Conservation (phyloP, 768 basidiomycete genomes). For the Termitomyces sp. region DNA sequence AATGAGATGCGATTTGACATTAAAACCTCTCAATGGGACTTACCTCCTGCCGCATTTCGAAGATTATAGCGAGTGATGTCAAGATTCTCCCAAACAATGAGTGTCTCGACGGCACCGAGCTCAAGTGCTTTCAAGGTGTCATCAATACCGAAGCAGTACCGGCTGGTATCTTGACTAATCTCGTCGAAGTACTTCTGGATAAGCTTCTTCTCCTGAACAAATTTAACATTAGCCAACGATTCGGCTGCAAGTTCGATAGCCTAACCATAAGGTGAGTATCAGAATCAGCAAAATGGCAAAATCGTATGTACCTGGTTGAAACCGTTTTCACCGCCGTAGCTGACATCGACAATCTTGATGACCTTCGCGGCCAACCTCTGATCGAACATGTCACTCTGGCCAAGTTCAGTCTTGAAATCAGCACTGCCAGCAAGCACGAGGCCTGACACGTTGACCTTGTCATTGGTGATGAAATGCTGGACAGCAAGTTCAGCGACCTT, state of each 20-base stretch:
- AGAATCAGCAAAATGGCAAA: neutral
- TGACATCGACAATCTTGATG: constrained; percentile 98
- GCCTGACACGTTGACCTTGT: constrained; percentile 97
- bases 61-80: constrained; percentile 85
- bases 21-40: constrained; percentile 7
- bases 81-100: constrained; percentile 98
- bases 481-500: constrained; percentile 98
- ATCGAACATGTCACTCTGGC: constrained; percentile 96
- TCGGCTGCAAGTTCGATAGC: constrained; percentile 97
- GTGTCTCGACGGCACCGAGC: constrained; percentile 92
- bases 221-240: constrained; percentile 96
- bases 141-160: constrained; percentile 96
- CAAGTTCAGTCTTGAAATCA: constrained; percentile 98
- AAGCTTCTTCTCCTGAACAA: constrained; percentile 97
- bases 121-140: constrained; percentile 97
- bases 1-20: neutral
- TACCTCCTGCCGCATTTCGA: constrained; percentile 89
- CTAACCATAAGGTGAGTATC: constrained; percentile 30
- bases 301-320: constrained; percentile 79
- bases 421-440: constrained; percentile 95
- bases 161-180: constrained; percentile 94
- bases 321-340: constrained; percentile 97
- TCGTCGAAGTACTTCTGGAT: constrained; percentile 99
- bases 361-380: constrained; percentile 81
- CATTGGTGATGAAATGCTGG: constrained; percentile 95